Evolutionary conservation across 1,284 basidiomycete genomes (phyloP), one percentile per base, ranked within the genome.

Genomic region (Heimioporus retisporus): DNA sequence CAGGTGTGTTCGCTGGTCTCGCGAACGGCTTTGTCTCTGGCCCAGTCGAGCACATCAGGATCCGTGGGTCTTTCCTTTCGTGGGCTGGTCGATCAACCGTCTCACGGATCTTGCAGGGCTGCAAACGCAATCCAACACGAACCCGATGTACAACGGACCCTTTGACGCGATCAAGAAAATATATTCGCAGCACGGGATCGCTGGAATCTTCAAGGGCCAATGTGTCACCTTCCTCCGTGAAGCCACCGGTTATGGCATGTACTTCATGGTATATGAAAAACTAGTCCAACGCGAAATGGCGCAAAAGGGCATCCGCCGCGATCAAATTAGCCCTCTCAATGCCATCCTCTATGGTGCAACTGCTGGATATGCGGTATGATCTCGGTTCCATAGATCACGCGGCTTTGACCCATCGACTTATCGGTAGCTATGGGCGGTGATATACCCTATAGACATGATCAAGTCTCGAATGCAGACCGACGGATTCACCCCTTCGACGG

Each of bases 21-120:
- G 93, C 96, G 19, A 99, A 99, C 78, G 93, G 94, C 55, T 86
- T 97, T 64, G 95, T 98, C 23, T 97, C 96, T 1, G 96, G 96
- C 3, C 97, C 97, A 3, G 96, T 99, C 18, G 97, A 99, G 80
- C 96, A 99, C 77, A 96, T 99, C 74, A 94, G 97, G 85, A 99
- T 99, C 74, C 93, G 97, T 93, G 72, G 77, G 94, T 86, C n/a
- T 53, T 60, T 59, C 7, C 4, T 35, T 35, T 35, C 35, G 35
- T 15, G 28, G 35, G 25, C 44, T 55, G 60, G 18, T 53, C 59
- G 18, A 65, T 61, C 18, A 31, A 44, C 50, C 25, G 28, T n/a
- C 60, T 68, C 61, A 69, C 63, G n/a, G 23, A 63, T 66, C n/a
- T 61, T 55, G 46, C 75, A 95, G 93, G 95, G 63, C 82, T 98